Conservation (phyloP, 352 stramenopile species). For the Thraustotheca clavata region DNA sequence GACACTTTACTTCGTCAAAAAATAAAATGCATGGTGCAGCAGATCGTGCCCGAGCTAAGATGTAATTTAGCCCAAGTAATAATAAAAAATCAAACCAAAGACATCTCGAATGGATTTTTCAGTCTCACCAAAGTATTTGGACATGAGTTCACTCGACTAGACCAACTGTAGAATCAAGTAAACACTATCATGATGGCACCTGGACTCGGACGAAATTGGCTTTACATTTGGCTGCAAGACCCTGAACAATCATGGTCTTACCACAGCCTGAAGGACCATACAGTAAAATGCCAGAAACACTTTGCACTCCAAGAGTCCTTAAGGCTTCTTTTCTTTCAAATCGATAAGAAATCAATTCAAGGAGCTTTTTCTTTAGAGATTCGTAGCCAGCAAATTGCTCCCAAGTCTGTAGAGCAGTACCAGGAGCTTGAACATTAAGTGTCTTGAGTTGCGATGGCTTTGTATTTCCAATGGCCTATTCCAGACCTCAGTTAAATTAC, state of each 20-base stretch:
- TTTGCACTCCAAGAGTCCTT: slow-evolving; percentile 41
- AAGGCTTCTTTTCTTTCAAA: slow-evolving; percentile 13
- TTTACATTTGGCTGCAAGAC: slow-evolving; percentile 42
- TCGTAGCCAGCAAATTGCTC: slow-evolving; percentile 54
- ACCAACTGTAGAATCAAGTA: neutral
- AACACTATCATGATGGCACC: slow-evolving; percentile 28
- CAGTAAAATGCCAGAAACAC: slow-evolving; percentile 64
- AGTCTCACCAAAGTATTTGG: slow-evolving; percentile 83
- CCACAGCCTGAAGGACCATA: slow-evolving; percentile 72
- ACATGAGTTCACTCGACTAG: slow-evolving; percentile 73
- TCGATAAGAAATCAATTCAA: slow-evolving; percentile 27
- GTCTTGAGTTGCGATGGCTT: slow-evolving; percentile 66
- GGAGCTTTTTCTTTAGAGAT: slow-evolving; percentile 43
- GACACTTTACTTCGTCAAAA: slow-evolving; percentile 50
- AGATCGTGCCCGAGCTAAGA: slow-evolving; percentile 50
- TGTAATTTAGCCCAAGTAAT: neutral
- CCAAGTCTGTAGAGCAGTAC: neutral
- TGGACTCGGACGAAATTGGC: slow-evolving; percentile 81
- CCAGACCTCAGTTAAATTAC: neutral
- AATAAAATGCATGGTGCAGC: slow-evolving; percentile 72
- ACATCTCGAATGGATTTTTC: slow-evolving; percentile 71
- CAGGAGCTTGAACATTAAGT: slow-evolving; percentile 61
- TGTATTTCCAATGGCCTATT: slow-evolving; percentile 22
- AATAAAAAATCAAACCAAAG: slow-evolving; percentile 41
- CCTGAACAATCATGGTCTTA: slow-evolving; percentile 72